phyloP scores from a whole-genome alignment of 2,329 filamentous ascomycete genomes.

The Didymella pinodella region DNA sequence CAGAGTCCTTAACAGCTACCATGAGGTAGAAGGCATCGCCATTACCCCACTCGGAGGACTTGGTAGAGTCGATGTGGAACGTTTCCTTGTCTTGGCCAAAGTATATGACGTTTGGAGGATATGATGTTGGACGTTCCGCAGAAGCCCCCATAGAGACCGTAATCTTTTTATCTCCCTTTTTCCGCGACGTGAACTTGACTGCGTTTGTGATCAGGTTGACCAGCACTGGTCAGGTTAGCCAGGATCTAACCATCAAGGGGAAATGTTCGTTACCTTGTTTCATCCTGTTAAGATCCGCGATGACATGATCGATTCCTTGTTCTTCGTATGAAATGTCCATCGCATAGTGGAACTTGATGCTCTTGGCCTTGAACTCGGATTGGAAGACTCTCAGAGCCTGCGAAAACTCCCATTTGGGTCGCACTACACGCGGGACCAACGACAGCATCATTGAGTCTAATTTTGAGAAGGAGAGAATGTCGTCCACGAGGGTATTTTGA shows the following conservation, averaged over 20 bases:
- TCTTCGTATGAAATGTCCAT: conserved; percentile 54
- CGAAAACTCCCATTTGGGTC: conserved; percentile 50
- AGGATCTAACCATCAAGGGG: accelerated
- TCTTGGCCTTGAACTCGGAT: conserved; percentile 50
- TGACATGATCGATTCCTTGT: conserved; percentile 49
- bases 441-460: conserved; percentile 57
- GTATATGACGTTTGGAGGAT: conserved; percentile 56
- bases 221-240: conserved; percentile 45
- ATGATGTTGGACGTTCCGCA: conserved; percentile 48
- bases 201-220: conserved; percentile 57
- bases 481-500: conserved; percentile 57
- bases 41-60: conserved; percentile 52
- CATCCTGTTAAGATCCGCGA: conserved; percentile 50
- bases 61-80: conserved; percentile 53
- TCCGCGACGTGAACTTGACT: conserved; percentile 57
- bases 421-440: conserved; percentile 45
- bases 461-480: conserved; percentile 58
- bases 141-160: conserved; percentile 54
- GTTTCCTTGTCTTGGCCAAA: conserved; percentile 49
- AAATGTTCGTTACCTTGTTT: conserved; percentile 39
- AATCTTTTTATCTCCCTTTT: conserved; percentile 50
- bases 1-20: conserved; percentile 55
- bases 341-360: conserved; percentile 50
- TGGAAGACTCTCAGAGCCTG: conserved; percentile 52
- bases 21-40: conserved; percentile 53